phyloP scores from a whole-genome alignment of 495 filamentous ascomycete species.

The Acidiella bohemica region DNA sequence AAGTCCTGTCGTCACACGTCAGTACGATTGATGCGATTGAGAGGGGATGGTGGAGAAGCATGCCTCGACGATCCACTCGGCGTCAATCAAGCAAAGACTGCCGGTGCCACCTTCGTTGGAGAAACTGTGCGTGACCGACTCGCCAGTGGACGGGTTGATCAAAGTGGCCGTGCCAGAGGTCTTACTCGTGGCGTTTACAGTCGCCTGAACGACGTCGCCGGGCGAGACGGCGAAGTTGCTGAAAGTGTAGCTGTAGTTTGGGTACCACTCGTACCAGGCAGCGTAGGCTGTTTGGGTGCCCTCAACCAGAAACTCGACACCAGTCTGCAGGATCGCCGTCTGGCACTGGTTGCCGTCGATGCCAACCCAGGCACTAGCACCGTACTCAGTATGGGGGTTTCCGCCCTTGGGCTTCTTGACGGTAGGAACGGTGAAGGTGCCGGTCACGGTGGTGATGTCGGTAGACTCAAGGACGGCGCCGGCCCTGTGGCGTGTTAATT shows the following conservation, averaged over 20 bases:
- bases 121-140: conserved; percentile 40
- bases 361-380: conserved; percentile 49
- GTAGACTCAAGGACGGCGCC: conserved; percentile 8
- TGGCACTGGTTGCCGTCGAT: conserved; percentile 47
- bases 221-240: conserved; percentile 36
- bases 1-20: conserved; percentile 31
- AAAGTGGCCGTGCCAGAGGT: conserved; percentile 42
- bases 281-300: conserved; percentile 32
- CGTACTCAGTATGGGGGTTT: conserved; percentile 29
- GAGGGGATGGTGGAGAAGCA: too few relatives aligned
- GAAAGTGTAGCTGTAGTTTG: conserved; percentile 43
- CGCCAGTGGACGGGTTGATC: conserved; percentile 42
- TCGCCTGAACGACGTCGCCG: conserved; percentile 45
- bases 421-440: conserved; percentile 15
- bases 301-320: conserved; percentile 42
- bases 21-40: neutral
- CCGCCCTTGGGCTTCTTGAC: conserved; percentile 29
- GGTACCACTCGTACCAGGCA: conserved; percentile 57
- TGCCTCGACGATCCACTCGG: conserved; percentile 52
- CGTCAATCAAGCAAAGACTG: conserved; percentile 35
- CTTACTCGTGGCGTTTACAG: conserved; percentile 35
- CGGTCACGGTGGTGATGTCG: conserved; percentile 7
- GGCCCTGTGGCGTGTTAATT: too few relatives aligned
- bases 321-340: conserved; percentile 45
- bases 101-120: conserved; percentile 15